Conservation (phyloP, 805 yeast genomes). For the Yarrowia alimentaria region DNA sequence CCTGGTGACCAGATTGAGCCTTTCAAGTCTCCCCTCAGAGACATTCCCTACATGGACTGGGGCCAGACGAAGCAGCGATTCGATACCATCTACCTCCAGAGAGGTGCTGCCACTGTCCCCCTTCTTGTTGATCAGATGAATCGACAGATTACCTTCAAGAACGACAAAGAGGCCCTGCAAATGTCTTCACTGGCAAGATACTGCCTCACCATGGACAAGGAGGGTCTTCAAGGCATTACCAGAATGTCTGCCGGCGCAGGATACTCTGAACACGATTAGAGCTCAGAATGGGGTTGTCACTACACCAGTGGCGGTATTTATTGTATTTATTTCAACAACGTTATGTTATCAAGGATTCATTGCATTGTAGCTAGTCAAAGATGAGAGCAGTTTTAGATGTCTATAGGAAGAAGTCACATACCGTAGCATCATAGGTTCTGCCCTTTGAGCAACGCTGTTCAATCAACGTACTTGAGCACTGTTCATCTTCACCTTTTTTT, state of each 20-base stretch:
- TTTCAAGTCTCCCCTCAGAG: slow-evolving; percentile 22
- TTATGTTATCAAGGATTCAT: slow-evolving; percentile 7
- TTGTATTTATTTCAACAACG: slow-evolving; percentile 17
- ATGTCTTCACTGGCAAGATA: slow-evolving; percentile 21
- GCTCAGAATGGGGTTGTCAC: no score
- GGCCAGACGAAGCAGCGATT: slow-evolving; percentile 22
- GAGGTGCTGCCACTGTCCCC: slow-evolving; percentile 22
- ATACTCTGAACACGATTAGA: slow-evolving; percentile 11
- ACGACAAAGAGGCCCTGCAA: slow-evolving; percentile 13
- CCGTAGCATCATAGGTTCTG: no score
- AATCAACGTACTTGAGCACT: no score
- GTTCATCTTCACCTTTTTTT: no score
- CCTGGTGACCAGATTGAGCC: slow-evolving; percentile 20
- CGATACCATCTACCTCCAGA: slow-evolving; percentile 15
- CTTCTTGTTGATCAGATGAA: slow-evolving; percentile 17
- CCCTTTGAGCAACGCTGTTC: no score
- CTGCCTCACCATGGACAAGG: slow-evolving; percentile 11
- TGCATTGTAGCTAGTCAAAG: no score
- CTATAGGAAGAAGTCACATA: no score
- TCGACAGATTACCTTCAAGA: slow-evolving; percentile 20
- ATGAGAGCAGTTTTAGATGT: no score
- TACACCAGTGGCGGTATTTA: no score
- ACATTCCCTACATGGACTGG: slow-evolving; percentile 24
- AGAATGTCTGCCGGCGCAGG: slow-evolving; percentile 25
- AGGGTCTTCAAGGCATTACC: slow-evolving; percentile 17